Evolutionary conservation across 345 rosid species (phyloP).

Genomic region (Syzygium aqueum): DNA sequence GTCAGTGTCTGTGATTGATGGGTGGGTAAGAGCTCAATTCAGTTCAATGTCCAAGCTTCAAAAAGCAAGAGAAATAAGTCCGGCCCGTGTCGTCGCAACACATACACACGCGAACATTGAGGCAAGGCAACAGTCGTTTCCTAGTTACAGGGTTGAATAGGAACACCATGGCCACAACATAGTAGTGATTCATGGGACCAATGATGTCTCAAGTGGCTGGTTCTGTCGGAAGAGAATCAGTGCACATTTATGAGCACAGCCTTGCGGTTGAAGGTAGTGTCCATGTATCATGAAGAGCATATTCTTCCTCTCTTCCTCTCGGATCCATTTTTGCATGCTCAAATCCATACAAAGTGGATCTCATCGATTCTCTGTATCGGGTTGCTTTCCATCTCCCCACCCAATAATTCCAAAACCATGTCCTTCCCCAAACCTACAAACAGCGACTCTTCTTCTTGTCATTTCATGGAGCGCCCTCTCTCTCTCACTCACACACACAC

Average conservation of each 20-base stretch:
- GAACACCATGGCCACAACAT: neutral
- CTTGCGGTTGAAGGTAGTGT: neutral
- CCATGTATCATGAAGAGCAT: neutral
- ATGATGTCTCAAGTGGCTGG: neutral
- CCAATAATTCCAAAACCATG: neutral
- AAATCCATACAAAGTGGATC: neutral
- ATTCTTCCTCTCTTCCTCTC: neutral
- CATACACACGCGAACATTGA: neutral
- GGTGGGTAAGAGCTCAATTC: neutral
- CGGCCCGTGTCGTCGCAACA: accelerated
- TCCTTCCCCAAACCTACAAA: neutral
- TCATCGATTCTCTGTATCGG: neutral
- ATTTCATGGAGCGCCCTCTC: neutral
- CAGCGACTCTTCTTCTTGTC: neutral
- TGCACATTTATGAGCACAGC: neutral
- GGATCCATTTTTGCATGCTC: neutral
- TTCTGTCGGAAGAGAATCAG: neutral
- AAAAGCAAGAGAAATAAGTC: neutral
- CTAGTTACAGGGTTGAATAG: neutral
- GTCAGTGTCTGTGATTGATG: neutral
- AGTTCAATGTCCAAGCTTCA: neutral
- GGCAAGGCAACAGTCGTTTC: neutral
- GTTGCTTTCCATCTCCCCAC: neutral
- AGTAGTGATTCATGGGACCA: neutral
- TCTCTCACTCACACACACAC: neutral